Percentiles rank a stretch among this genome's conserved stretches.
Evolutionary conservation across 345 rosid species (phyloP).

Genomic region (Aethionema arabicum): DNA sequence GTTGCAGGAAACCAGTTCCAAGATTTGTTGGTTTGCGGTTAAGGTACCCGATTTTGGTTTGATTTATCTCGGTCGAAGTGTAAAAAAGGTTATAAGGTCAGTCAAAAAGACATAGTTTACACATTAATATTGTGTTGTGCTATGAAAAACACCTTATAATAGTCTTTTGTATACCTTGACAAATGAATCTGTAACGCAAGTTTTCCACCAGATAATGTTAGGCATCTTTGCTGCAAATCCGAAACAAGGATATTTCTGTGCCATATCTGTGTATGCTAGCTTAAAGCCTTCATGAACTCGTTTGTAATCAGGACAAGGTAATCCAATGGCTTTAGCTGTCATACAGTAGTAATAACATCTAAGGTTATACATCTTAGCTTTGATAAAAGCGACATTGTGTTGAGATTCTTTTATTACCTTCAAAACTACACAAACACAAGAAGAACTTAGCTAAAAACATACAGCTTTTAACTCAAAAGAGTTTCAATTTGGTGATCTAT

Average conservation of each 20-base stretch:
- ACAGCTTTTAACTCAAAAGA: background rate
- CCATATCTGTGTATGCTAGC: slow-evolving; percentile 86
- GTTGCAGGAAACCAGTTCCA: slow-evolving; percentile 28
- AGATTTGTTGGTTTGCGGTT: background rate
- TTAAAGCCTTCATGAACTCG: slow-evolving; percentile 90
- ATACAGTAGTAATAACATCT: slow-evolving; percentile 98
- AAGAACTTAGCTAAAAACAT: slow-evolving; percentile 2
- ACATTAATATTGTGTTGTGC: too few relatives aligned
- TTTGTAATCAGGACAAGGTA: slow-evolving; percentile 93
- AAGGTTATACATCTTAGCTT: slow-evolving; percentile 77
- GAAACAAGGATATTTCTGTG: slow-evolving; percentile 85
- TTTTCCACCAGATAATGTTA: slow-evolving; percentile 91
- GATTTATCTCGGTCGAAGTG: slow-evolving; percentile 3
- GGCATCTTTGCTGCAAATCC: slow-evolving; percentile 85
- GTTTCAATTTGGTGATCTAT: background rate
- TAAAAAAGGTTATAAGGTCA: background rate
- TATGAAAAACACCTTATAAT: too few relatives aligned
- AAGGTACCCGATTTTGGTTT: slow-evolving; percentile 1
- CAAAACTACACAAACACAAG: slow-evolving; percentile 5
- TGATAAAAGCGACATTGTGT: slow-evolving; percentile 60
- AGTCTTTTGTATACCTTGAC: too few relatives aligned
- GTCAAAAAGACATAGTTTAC: too few relatives aligned
- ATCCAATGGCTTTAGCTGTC: slow-evolving; percentile 94
- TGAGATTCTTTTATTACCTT: slow-evolving; percentile 19
- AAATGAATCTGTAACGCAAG: slow-evolving; percentile 82